These are phyloP conservation scores for Neurospora tetraspora DNA, from an alignment of 495 filamentous ascomycete genomes.

Conservation along the genomic window DNA sequence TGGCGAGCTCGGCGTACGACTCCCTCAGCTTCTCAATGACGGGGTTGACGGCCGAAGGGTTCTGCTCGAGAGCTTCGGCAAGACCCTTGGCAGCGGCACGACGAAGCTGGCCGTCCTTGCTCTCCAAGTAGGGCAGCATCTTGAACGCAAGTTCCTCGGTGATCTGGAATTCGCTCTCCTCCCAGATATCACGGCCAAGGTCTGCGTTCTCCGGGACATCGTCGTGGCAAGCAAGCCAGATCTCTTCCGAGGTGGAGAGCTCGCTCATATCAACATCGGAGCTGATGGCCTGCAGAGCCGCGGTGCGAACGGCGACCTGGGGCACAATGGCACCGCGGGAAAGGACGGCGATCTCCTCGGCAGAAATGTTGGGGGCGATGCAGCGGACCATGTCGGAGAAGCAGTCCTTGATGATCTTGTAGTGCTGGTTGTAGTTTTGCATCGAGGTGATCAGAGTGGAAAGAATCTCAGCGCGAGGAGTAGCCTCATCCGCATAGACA, in stretches of 20 bases:
- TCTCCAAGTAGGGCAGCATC: conserved; percentile 71
- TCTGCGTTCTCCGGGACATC: conserved; percentile 81
- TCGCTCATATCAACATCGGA: conserved; percentile 86
- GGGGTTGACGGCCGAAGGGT: conserved; percentile 34
- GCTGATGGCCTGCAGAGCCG: conserved; percentile 82
- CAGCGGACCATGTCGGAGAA: conserved; percentile 73
- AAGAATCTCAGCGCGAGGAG: conserved; percentile 68
- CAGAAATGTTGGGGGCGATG: conserved; percentile 62
- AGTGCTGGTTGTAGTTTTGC: conserved; percentile 85
- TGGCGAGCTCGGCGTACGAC: conserved; percentile 65
- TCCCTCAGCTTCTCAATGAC: conserved; percentile 53
- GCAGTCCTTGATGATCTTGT: conserved; percentile 88
- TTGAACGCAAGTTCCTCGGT: conserved; percentile 47
- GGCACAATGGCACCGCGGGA: conserved; percentile 66
- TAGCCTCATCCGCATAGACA: conserved; percentile 53
- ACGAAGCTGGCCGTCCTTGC: conserved; percentile 66
- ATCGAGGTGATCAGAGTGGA: conserved; percentile 63
- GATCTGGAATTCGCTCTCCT: conserved; percentile 77
- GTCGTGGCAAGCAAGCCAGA: conserved; percentile 90
- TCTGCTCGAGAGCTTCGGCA: conserved; percentile 55
- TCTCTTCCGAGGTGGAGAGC: conserved; percentile 71
- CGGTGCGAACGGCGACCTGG: conserved; percentile 69
- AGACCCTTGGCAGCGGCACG: conserved; percentile 74
- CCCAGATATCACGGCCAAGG: conserved; percentile 80
- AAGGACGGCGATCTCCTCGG: conserved; percentile 59